These are phyloP conservation scores for Mycena amicta DNA, from an alignment of 768 basidiomycete genomes.

Conservation along the genomic window DNA sequence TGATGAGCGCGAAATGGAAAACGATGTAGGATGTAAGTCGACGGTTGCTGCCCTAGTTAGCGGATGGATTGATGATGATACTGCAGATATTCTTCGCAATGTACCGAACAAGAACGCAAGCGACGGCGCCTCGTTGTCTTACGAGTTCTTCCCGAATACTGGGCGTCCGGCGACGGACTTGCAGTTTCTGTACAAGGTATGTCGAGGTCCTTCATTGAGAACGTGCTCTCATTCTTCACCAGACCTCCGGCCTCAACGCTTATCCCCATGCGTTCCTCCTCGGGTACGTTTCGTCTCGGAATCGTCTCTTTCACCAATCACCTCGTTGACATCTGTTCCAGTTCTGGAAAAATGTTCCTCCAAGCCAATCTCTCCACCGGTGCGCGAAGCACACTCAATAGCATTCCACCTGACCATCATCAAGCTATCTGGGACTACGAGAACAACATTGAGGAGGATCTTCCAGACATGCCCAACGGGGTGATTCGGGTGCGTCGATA, in stretches of 20 bases:
- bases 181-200: slow-evolving; percentile 59
- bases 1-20: no score
- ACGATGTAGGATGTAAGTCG: no score
- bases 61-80: no score
- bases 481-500: no score
- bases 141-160: slow-evolving; percentile 75
- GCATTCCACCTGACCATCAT: background rate
- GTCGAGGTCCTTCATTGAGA: background rate
- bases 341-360: slow-evolving; percentile 78
- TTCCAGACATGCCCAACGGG: slow-evolving; percentile 72
- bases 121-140: slow-evolving; percentile 75
- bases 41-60: no score
- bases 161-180: slow-evolving; percentile 54
- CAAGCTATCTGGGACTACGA: slow-evolving; percentile 54
- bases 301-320: no score
- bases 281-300: no score
- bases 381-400: slow-evolving; percentile 24
- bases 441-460: slow-evolving; percentile 56
- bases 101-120: slow-evolving; percentile 65
- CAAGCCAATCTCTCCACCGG: slow-evolving; percentile 82
- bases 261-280: slow-evolving; percentile 77
- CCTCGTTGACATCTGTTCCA: no score
- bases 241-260: slow-evolving; percentile 75
- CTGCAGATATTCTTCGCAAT: slow-evolving; percentile 69
- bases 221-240: background rate